Evolutionary conservation across 2,329 filamentous ascomycete genomes (phyloP).

Genomic region (Penicillium griseofulvum): DNA sequence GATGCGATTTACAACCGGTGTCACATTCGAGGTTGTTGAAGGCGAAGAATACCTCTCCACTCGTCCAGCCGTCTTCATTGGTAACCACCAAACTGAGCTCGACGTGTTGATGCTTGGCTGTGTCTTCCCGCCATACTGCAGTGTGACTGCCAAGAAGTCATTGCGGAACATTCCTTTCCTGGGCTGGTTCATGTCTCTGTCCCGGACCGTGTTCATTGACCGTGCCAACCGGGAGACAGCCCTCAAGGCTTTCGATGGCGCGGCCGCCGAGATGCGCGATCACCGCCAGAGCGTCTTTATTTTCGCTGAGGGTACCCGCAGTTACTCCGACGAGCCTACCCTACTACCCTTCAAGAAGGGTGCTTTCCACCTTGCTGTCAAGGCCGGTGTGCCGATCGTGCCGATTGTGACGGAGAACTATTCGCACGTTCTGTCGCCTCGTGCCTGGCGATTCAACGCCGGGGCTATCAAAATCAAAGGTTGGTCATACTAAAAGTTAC

Average conservation of each 20-base stretch:
- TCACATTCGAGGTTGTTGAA: slow-evolving; percentile 69
- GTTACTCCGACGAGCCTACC: slow-evolving; percentile 76
- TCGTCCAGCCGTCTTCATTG: slow-evolving; percentile 84
- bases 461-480: slow-evolving; percentile 74
- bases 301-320: slow-evolving; percentile 79
- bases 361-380: slow-evolving; percentile 91
- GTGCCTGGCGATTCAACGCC: slow-evolving; percentile 62
- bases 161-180: slow-evolving; percentile 78
- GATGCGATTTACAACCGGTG: slow-evolving; percentile 72
- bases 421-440: slow-evolving; percentile 66
- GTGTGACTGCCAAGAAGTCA: slow-evolving; percentile 85
- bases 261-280: slow-evolving; percentile 72
- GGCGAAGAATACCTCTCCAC: slow-evolving; percentile 64
- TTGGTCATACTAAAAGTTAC: slow-evolving; percentile 38
- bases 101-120: slow-evolving; percentile 87
- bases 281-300: slow-evolving; percentile 62
- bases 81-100: slow-evolving; percentile 94
- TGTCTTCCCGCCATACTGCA: slow-evolving; percentile 88
- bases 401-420: slow-evolving; percentile 81
- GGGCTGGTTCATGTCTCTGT: slow-evolving; percentile 90
- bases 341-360: slow-evolving; percentile 98
- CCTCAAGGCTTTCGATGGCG: slow-evolving; percentile 78
- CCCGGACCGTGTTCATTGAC: slow-evolving; percentile 92
- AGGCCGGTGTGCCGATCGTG: slow-evolving; percentile 90
- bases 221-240: slow-evolving; percentile 80